A percentile compares a stretch with the other conserved stretches of the same genome.
phyloP scores from a whole-genome alignment of 495 filamentous ascomycete species.

The Pseudoneurospora amorphoporcata region DNA sequence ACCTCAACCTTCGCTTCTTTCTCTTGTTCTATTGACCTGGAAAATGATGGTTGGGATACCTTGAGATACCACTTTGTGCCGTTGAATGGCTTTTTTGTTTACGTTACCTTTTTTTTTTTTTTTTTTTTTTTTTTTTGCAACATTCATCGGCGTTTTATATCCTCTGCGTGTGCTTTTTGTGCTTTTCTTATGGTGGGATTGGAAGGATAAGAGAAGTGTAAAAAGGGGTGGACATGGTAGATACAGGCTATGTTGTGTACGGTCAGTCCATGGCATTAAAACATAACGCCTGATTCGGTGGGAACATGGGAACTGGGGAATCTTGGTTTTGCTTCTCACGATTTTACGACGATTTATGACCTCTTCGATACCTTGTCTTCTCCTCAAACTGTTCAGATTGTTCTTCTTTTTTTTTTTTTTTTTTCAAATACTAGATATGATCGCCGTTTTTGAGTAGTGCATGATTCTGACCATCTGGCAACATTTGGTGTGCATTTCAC shows the following conservation, averaged over 20 bases:
- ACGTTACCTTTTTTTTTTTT: slow-evolving; percentile 9
- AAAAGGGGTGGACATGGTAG: not conserved
- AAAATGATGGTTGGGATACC: not conserved
- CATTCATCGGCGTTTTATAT: not conserved
- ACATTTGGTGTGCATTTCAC: not conserved
- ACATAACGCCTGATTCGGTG: not conserved
- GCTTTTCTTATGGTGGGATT: not conserved
- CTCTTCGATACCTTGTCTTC: not conserved
- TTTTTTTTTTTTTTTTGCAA: slow-evolving; percentile 9
- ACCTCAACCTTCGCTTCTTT: slow-evolving; percentile 5
- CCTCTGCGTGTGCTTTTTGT: not conserved
- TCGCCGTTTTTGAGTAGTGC: not conserved
- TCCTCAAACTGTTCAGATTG: slow-evolving; percentile 4
- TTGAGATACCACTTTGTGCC: slow-evolving; percentile 1
- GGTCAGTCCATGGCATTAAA: not conserved
- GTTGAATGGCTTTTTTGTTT: slow-evolving; percentile 10
- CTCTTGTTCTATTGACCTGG: slow-evolving; percentile 4
- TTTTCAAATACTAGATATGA: not conserved
- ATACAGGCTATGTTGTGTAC: not conserved
- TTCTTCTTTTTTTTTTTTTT: not conserved
- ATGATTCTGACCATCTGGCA: not conserved
- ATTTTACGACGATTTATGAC: slow-evolving; percentile 3
- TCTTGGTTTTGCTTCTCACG: not conserved
- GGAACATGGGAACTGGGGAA: not conserved
- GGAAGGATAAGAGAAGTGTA: not conserved